A percentile compares a stretch with the other conserved stretches of the same genome.
These are phyloP conservation scores for Lojkania enalia DNA, from an alignment of 2,329 filamentous ascomycete species.

Conservation along the genomic window DNA sequence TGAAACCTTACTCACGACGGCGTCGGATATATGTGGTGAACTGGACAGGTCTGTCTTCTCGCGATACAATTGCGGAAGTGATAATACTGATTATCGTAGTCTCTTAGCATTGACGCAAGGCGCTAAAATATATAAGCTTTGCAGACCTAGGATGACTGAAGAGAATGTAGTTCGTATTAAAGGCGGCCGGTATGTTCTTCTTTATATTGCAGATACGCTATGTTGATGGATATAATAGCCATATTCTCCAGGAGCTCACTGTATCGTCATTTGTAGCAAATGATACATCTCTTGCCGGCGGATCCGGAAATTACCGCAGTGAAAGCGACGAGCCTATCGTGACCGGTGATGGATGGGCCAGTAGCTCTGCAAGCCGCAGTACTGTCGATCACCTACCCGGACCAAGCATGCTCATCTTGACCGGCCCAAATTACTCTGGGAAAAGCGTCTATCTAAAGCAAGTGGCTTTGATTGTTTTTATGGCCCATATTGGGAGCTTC, in stretches of 20 bases:
- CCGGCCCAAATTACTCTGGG: slow-evolving; percentile 93
- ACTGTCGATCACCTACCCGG: slow-evolving; percentile 23
- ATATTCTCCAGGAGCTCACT: slow-evolving; percentile 83
- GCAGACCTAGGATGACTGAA: slow-evolving; percentile 68
- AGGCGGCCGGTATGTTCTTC: slow-evolving; percentile 66
- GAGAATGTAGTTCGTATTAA: slow-evolving; percentile 73
- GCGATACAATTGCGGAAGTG: not conserved
- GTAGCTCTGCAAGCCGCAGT: slow-evolving; percentile 10
- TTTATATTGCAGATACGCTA: too few relatives aligned
- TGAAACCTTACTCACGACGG: slow-evolving; percentile 65
- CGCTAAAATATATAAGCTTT: slow-evolving; percentile 73
- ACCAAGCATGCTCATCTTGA: slow-evolving; percentile 77
- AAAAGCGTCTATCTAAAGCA: slow-evolving; percentile 98
- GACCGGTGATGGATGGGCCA: not conserved
- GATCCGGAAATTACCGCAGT: slow-evolving; percentile 37
- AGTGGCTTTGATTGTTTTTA: slow-evolving; percentile 83
- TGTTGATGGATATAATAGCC: slow-evolving; percentile 48
- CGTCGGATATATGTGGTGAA: slow-evolving; percentile 83
- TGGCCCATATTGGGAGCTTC: slow-evolving; percentile 88
- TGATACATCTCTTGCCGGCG: slow-evolving; percentile 70
- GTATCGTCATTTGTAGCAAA: slow-evolving; percentile 84
- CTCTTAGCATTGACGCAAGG: slow-evolving; percentile 78
- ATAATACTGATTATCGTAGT: slow-evolving; percentile 48
- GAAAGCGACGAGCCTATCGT: slow-evolving; percentile 2
- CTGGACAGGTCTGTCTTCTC: slow-evolving; percentile 63